Evolutionary conservation across 306 rosid genomes (phyloP), one percentile per base, ranked within the genome.

Genomic region (Geum urbanum): DNA sequence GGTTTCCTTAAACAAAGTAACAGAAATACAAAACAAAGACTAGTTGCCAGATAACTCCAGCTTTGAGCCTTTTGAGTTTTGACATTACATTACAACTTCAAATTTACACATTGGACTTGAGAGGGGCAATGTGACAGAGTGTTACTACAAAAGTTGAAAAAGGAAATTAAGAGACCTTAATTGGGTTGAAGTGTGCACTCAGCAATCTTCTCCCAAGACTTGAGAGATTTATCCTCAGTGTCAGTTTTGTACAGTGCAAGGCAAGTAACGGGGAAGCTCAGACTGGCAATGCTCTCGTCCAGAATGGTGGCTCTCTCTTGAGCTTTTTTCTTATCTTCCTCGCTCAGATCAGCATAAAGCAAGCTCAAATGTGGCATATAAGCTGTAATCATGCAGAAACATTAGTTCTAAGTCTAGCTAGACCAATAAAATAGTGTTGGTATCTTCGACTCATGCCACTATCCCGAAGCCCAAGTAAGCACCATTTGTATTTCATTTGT

Each of bases 351-450:
- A 19, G 66, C 84, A 69, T 92, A 92, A 4, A 92, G 83, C 49
- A 92, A 72, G 84, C 98, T 90, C 80, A 92, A 41, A 80, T 90
- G 98, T 2, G 94, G 98, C 86, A 88, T 84, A 73, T 88, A 92
- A 43, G 91, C 96, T 91, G 88, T 81, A 77, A 56, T 6, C 39
- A 70, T 43, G 8, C 44, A 49, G 5, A 1, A 19, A 20, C 72
- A 9, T 52, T 6, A 6, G 6, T 50, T 27, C 32, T 27, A 27
- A 27, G 32, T 27, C 32, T 27, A 27, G 11, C 8, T 37, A 8
- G 5, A 40, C 43, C 66, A n/a, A 70, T 53, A 39, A 5, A 55
- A 55, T 44, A 2, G 20, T 48, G 3, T 2, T 15, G 47, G 11
- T 4, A 12, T 13, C 61, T 48, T 20, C 12, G 0, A 73, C 46